Conservation (phyloP, 768 basidiomycete species). For the Termitomyces sp. region DNA sequence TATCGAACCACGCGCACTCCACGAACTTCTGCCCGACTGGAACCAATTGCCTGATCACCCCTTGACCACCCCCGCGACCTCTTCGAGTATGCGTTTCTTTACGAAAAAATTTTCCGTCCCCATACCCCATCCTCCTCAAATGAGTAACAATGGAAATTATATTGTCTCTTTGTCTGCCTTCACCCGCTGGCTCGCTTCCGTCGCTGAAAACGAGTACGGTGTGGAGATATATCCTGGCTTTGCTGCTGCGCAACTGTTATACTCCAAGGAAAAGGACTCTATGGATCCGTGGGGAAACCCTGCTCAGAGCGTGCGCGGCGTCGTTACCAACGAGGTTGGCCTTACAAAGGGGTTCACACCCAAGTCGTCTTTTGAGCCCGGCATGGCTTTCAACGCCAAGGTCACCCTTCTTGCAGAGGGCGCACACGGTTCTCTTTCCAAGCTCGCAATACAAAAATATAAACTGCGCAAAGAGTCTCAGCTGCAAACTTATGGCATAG, state of each 20-base stretch:
- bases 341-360: slow-evolving; percentile 68
- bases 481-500: slow-evolving; percentile 94
- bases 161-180: slow-evolving; percentile 86
- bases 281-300: slow-evolving; percentile 31
- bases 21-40: slow-evolving; percentile 91
- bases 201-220: slow-evolving; percentile 76
- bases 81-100: slow-evolving; percentile 81
- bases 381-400: slow-evolving; percentile 92
- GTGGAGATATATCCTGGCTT: slow-evolving; percentile 98
- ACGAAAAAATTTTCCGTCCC: slow-evolving; percentile 66
- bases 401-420: slow-evolving; percentile 93
- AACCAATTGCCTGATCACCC: slow-evolving; percentile 59
- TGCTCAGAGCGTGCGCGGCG: slow-evolving; percentile 62
- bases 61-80: slow-evolving; percentile 71
- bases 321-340: slow-evolving; percentile 92
- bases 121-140: slow-evolving; percentile 95
- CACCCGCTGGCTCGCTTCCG: slow-evolving; percentile 80
- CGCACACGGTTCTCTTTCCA: slow-evolving; percentile 87
- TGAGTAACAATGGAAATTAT: slow-evolving; percentile 92
- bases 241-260: slow-evolving; percentile 81
- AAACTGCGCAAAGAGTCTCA: slow-evolving; percentile 63
- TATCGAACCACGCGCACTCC: slow-evolving; percentile 85
- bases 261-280: slow-evolving; percentile 46
- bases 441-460: slow-evolving; percentile 72
- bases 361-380: slow-evolving; percentile 90